These are phyloP conservation scores for Coprinellus aureogranulatus DNA, from an alignment of 768 basidiomycete genomes.

Conservation along the genomic window DNA sequence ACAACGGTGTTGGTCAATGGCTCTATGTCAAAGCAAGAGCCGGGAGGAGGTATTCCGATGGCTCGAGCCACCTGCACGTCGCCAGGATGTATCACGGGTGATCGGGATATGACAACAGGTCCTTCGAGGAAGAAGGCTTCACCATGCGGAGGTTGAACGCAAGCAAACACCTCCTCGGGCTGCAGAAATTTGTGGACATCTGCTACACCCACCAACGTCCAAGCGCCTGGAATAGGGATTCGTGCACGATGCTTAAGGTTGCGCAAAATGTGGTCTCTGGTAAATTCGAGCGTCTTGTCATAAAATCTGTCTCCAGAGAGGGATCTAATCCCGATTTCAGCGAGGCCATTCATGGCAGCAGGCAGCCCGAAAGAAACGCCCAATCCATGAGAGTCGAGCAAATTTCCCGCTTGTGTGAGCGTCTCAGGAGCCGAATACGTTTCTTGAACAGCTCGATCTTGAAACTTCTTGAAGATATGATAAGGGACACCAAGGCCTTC, in stretches of 20 bases:
- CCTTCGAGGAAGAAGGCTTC: slow-evolving; percentile 49
- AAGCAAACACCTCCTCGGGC: slow-evolving; percentile 61
- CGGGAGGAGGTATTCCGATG: slow-evolving; percentile 54
- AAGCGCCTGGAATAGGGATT: slow-evolving; percentile 61
- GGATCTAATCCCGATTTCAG: slow-evolving; percentile 43
- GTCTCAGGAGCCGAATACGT: slow-evolving; percentile 42
- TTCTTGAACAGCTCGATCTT: slow-evolving; percentile 50
- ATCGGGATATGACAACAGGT: slow-evolving; percentile 54
- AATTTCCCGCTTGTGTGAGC: slow-evolving; percentile 40
- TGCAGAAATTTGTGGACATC: slow-evolving; percentile 56
- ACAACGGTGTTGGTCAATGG: slow-evolving; percentile 62
- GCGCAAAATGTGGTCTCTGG: slow-evolving; percentile 62
- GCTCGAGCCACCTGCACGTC: slow-evolving; percentile 61
- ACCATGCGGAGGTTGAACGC: slow-evolving; percentile 43
- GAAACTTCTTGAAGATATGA: slow-evolving; percentile 50
- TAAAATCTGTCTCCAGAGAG: slow-evolving; percentile 46
- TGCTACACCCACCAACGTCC: slow-evolving; percentile 71
- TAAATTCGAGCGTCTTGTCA: slow-evolving; percentile 48
- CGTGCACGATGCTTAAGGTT: slow-evolving; percentile 65
- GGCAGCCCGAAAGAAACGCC: slow-evolving; percentile 56
- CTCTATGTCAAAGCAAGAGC: slow-evolving; percentile 51
- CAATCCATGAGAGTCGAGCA: slow-evolving; percentile 57
- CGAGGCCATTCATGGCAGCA: slow-evolving; percentile 48
- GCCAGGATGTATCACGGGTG: slow-evolving; percentile 68
- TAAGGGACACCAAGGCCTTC: slow-evolving; percentile 59